phyloP scores from a whole-genome alignment of 805 yeast genomes.

The Hyphopichia homilentoma region DNA sequence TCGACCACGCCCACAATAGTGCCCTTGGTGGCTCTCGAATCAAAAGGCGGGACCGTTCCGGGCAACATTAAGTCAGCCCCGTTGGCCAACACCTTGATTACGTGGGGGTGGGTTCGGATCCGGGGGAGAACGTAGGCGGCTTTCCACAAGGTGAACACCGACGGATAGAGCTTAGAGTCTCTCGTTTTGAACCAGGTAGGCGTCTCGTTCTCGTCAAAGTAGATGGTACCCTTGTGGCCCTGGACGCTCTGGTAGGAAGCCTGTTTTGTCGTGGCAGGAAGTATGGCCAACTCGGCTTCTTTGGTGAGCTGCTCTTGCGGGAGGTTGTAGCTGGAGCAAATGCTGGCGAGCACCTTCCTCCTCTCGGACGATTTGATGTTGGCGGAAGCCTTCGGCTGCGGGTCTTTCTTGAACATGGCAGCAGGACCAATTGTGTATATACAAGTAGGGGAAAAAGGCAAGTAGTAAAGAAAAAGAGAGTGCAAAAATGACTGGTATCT shows the following conservation, averaged over 20 bases:
- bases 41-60: conserved; percentile 64
- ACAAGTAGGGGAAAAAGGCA: no score
- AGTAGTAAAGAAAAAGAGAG: no score
- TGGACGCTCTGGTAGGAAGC: conserved; percentile 55
- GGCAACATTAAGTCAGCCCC: conserved; percentile 86
- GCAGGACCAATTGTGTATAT: no score
- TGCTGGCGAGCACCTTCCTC: conserved; percentile 44
- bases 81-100: conserved; percentile 60
- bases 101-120: conserved; percentile 69
- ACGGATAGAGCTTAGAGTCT: conserved; percentile 59
- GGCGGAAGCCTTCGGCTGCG: conserved; percentile 66
- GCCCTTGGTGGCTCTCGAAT: conserved; percentile 45
- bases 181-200: conserved; percentile 73
- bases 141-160: conserved; percentile 70
- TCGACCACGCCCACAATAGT: conserved; percentile 69
- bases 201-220: conserved; percentile 55
- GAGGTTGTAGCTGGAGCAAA: conserved; percentile 41
- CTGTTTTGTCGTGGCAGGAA: conserved; percentile 58
- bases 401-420: conserved; percentile 52
- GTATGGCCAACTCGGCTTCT: conserved; percentile 35
- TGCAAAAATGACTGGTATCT: no score
- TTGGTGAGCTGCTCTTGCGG: conserved; percentile 37
- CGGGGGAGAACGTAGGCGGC: conserved; percentile 63
- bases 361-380: conserved; percentile 83
- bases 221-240: conserved; percentile 58